phyloP scores from a whole-genome alignment of 768 basidiomycete species.

The Dendrothele bispora region DNA sequence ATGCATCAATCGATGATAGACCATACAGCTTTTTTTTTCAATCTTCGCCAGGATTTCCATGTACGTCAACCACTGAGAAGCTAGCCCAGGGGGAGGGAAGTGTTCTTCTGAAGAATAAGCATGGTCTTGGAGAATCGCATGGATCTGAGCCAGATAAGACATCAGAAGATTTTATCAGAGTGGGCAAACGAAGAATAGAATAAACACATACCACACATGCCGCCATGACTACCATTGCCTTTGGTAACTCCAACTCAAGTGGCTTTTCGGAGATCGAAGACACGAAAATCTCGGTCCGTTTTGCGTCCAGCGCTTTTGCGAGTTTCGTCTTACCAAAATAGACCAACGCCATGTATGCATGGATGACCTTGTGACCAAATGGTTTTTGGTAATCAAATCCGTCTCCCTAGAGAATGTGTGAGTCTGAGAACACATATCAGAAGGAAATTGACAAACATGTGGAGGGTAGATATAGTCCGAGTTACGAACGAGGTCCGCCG shows the following conservation, averaged over 20 bases:
- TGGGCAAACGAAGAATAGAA: neutral
- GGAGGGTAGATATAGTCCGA: neutral
- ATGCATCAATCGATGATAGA: neutral
- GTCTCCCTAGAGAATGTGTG: neutral
- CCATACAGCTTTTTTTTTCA: neutral
- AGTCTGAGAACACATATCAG: neutral
- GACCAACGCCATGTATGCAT: neutral
- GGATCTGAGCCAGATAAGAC: too few relatives aligned
- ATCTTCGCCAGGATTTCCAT: neutral
- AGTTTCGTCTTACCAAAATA: neutral
- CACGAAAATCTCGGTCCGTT: neutral
- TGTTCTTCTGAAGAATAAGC: neutral
- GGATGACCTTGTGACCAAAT: neutral
- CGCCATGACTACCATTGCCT: conserved; percentile 1
- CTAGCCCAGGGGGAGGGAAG: neutral
- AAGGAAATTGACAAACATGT: neutral
- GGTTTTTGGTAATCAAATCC: neutral
- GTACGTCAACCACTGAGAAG: neutral
- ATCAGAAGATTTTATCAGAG: neutral
- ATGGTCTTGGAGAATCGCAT: neutral
- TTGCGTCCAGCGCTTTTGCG: neutral
- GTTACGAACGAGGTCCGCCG: neutral
- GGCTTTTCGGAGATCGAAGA: neutral
- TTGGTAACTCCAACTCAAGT: neutral
- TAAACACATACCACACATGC: neutral